Evolutionary conservation across 495 filamentous ascomycete genomes (phyloP).

Genomic region (Penicillium manginii): DNA sequence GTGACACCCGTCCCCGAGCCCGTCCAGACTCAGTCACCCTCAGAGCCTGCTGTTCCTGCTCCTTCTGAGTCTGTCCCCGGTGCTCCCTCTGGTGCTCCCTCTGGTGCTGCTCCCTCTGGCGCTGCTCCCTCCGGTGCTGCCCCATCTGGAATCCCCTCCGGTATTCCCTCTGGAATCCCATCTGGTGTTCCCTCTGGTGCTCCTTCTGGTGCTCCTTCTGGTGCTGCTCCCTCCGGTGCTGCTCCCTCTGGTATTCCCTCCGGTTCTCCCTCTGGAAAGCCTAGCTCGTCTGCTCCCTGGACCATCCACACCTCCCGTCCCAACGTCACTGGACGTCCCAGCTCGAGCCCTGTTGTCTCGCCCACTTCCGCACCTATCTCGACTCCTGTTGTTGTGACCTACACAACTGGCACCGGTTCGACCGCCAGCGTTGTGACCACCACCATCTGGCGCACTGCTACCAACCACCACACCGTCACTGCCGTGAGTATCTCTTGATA

Average conservation of each 20-base stretch:
- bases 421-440: conserved; percentile 60
- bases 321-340: conserved; percentile 7
- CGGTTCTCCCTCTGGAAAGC: neutral
- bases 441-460: conserved; percentile 55
- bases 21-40: conserved; percentile 1
- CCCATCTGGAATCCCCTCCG: conserved; percentile 9
- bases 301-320: conserved; percentile 22
- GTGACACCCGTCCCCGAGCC: conserved; percentile 13
- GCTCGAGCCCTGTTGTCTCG: conserved; percentile 18
- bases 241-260: conserved; percentile 8
- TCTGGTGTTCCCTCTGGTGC: conserved; percentile 18
- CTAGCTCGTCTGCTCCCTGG: conserved; percentile 11
- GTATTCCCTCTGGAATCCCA: conserved; percentile 11
- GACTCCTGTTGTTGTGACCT: conserved; percentile 49
- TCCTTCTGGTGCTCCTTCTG: conserved; percentile 12
- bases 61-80: conserved; percentile 2
- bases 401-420: conserved; percentile 59
- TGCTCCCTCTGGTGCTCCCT: neutral
- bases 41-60: conserved; percentile 16
- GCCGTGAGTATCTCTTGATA: conserved; percentile 33
- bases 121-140: conserved; percentile 3
- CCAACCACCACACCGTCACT: conserved; percentile 41
- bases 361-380: conserved; percentile 30
- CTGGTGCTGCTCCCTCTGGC: neutral
- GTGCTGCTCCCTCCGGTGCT: conserved; percentile 12